phyloP scores from a whole-genome alignment of 1,139 yeast genomes.

The Geotrichum candidum region DNA sequence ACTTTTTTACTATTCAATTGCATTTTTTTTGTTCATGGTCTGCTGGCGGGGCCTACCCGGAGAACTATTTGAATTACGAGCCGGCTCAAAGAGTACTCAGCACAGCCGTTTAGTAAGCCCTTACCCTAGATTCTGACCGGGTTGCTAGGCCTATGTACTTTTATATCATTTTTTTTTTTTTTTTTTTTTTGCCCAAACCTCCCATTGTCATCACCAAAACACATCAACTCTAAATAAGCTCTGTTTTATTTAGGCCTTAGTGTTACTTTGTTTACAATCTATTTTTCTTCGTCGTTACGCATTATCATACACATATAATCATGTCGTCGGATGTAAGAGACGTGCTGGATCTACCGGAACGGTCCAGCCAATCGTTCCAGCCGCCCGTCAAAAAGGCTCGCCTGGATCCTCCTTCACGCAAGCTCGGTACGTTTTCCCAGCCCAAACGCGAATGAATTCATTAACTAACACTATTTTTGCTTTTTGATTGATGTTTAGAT shows the following conservation, averaged over 20 bases:
- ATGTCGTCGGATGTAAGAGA: conserved; percentile 67
- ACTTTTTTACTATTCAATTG: too few species aligned
- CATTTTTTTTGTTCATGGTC: too few species aligned
- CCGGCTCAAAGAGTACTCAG: too few species aligned
- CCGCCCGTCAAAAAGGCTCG: conserved; percentile 28
- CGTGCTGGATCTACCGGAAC: conserved; percentile 56
- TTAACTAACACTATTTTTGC: neutral
- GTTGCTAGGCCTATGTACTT: neutral
- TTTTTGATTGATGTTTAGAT: conserved; percentile 32
- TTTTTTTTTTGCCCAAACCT: neutral
- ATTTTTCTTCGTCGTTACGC: neutral
- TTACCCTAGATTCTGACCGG: neutral
- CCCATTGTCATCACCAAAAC: neutral
- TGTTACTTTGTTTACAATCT: neutral
- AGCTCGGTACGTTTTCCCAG: conserved; percentile 20
- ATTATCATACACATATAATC: conserved; percentile 21
- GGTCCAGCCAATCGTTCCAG: conserved; percentile 30
- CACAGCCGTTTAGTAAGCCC: neutral
- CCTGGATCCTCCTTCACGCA: conserved; percentile 19
- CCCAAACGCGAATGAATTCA: neutral
- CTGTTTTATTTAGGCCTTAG: neutral
- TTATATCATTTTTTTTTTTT: neutral
- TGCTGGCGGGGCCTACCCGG: too few species aligned
- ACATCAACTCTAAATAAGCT: neutral
- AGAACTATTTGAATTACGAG: too few species aligned